These are phyloP conservation scores for Botrytis elliptica DNA, from an alignment of 2,329 filamentous ascomycete genomes.

Conservation along the genomic window DNA sequence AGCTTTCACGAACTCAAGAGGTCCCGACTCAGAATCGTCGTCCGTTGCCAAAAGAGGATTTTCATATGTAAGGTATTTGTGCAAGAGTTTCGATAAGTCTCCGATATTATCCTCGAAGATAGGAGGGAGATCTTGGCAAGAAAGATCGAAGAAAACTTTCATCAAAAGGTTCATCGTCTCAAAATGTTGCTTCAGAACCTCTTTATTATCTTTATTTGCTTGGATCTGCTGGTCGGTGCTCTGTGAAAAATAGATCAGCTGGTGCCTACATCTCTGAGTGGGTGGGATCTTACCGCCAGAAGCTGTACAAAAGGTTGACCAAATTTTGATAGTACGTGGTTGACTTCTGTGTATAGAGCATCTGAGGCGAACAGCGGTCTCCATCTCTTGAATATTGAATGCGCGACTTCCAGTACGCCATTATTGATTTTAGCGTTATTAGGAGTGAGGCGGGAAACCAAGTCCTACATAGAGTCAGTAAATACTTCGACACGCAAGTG, in stretches of 20 bases:
- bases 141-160: conserved; percentile 93
- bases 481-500: not conserved
- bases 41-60: conserved; percentile 80
- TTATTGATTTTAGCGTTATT: conserved; percentile 84
- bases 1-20: conserved; percentile 82
- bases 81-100: conserved; percentile 73
- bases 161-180: conserved; percentile 83
- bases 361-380: conserved; percentile 90
- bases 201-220: conserved; percentile 72
- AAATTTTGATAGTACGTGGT: conserved; percentile 88
- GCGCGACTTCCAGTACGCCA: conserved; percentile 92
- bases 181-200: conserved; percentile 73
- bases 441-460: conserved; percentile 81
- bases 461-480: conserved; percentile 55
- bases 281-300: conserved; percentile 58
- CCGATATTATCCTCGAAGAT: conserved; percentile 88
- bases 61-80: conserved; percentile 91
- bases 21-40: conserved; percentile 85
- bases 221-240: conserved; percentile 71
- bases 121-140: conserved; percentile 93
- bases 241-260: conserved; percentile 40
- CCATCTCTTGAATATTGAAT: conserved; percentile 97
- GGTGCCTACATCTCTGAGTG: conserved; percentile 10
- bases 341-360: conserved; percentile 90
- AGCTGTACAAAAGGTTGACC: conserved; percentile 79